Evolutionary conservation across 257 asterid genomes (phyloP).

Genomic region (Solanum sparsipilum): DNA sequence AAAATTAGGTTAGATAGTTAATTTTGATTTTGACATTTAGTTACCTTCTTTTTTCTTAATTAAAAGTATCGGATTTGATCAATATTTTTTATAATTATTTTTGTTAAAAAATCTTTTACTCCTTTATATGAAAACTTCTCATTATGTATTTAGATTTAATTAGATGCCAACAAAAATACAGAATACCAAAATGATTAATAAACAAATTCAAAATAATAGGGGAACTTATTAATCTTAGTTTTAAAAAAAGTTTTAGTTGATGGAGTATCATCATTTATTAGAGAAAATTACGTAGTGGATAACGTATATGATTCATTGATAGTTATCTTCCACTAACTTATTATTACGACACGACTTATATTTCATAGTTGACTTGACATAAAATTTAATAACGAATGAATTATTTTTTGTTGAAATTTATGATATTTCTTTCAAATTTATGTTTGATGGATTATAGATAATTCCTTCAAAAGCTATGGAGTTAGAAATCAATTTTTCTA

Average conservation of each 20-base stretch:
- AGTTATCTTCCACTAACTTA: background rate
- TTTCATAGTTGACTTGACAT: background rate
- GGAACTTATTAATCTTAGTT: background rate
- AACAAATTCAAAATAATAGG: background rate
- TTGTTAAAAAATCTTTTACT: background rate
- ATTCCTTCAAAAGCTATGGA: background rate
- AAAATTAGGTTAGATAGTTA: background rate
- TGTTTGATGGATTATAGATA: background rate
- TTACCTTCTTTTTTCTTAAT: too few species aligned
- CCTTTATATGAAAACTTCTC: background rate
- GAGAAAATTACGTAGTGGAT: background rate
- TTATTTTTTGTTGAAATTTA: background rate
- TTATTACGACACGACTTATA: background rate
- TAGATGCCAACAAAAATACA: background rate
- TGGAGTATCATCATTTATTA: background rate
- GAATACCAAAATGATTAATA: background rate
- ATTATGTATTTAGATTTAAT: background rate
- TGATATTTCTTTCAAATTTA: background rate
- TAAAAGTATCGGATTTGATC: too few species aligned
- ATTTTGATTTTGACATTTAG: background rate
- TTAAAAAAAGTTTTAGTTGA: background rate
- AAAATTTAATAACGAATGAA: background rate
- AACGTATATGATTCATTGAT: background rate
- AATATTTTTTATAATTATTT: too few species aligned
- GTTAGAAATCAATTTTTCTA: too few species aligned